Percentiles rank a stretch among this genome's conserved stretches.
Conservation (phyloP, 495 filamentous ascomycete genomes). For the Viridothelium virens region DNA sequence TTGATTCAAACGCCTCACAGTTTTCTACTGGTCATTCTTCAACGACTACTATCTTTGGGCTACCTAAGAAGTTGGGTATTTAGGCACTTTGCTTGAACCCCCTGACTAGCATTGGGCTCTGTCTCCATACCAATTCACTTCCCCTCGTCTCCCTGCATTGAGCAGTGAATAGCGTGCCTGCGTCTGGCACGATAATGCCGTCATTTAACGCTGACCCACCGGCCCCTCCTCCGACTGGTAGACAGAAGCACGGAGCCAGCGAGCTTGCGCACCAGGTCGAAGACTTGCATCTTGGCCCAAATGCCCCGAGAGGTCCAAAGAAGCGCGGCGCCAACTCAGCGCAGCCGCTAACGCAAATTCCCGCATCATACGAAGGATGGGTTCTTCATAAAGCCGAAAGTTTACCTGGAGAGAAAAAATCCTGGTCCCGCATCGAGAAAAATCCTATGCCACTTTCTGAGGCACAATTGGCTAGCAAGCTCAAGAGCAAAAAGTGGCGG, state of each 20-base stretch:
- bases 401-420: background rate
- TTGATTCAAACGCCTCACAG: background rate
- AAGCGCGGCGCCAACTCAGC: background rate
- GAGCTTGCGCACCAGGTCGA: background rate
- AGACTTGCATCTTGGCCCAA: background rate
- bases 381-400: background rate
- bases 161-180: too few species aligned
- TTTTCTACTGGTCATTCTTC: conserved; percentile 7
- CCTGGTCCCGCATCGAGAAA: background rate
- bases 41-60: background rate
- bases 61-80: background rate
- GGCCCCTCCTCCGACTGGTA: background rate
- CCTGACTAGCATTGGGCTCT: background rate
- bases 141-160: background rate
- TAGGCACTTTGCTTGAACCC: background rate
- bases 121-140: background rate
- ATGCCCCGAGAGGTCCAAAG: background rate
- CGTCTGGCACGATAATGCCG: too few species aligned
- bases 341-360: background rate
- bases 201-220: background rate
- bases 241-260: background rate
- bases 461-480: background rate
- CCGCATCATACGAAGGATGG: background rate
- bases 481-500: background rate
- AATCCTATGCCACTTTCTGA: background rate